phyloP scores from a whole-genome alignment of 2,329 filamentous ascomycete species.

The Teratosphaeria nubilosa region DNA sequence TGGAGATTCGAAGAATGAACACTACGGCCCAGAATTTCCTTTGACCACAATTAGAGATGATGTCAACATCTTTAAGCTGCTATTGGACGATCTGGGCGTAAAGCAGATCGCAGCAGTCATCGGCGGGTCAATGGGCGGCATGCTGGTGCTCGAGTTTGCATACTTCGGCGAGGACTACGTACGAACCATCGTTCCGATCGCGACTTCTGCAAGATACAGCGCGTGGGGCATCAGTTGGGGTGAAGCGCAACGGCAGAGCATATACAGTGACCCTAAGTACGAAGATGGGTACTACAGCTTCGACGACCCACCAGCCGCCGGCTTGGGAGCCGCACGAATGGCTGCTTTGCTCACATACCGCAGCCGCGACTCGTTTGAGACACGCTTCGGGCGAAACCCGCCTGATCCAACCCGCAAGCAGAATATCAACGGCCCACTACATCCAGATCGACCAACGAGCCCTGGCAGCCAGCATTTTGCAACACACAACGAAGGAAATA shows the following conservation, averaged over 20 bases:
- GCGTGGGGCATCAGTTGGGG: slow-evolving; percentile 90
- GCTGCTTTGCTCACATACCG: slow-evolving; percentile 90
- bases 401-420: slow-evolving; percentile 76
- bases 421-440: slow-evolving; percentile 59
- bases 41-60: slow-evolving; percentile 92
- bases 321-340: slow-evolving; percentile 91
- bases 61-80: slow-evolving; percentile 72
- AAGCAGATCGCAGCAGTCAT: slow-evolving; percentile 68
- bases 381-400: slow-evolving; percentile 85
- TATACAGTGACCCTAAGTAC: slow-evolving; percentile 97
- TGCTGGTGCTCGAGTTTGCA: slow-evolving; percentile 85
- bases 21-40: slow-evolving; percentile 92
- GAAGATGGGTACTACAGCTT: slow-evolving; percentile 92
- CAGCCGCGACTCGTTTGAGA: slow-evolving; percentile 93
- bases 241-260: slow-evolving; percentile 80
- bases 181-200: slow-evolving; percentile 69
- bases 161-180: slow-evolving; percentile 86
- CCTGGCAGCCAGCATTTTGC: slow-evolving; percentile 39
- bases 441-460: slow-evolving; percentile 34
- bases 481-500: slow-evolving; percentile 44
- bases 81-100: slow-evolving; percentile 72
- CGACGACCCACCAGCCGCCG: slow-evolving; percentile 73
- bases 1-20: slow-evolving; percentile 60
- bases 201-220: slow-evolving; percentile 73
- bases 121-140: slow-evolving; percentile 77